Base-by-base conservation (phyloP, 2,329 filamentous ascomycete genomes). In the Knufia petricola region DNA sequence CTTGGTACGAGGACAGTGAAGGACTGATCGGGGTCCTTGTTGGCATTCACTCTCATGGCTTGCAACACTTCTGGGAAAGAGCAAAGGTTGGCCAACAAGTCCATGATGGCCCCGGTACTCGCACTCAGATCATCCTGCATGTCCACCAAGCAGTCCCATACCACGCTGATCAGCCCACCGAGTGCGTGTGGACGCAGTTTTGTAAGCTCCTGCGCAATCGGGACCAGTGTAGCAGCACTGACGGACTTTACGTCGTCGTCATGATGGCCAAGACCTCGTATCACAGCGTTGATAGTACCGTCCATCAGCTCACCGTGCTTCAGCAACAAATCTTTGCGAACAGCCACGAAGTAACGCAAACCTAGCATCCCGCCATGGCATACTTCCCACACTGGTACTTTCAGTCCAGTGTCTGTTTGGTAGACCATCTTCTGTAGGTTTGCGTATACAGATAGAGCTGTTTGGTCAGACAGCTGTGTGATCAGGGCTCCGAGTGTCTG, bases 351-450 rank as follows among this genome's bases (percentile, higher is more conserved):
- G 61, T 98, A 98, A 59, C 90, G 79, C 60, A 98, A 70, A 6
- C 92, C 92, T 40, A 96, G 89, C 92, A 98, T 98, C 53, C 92
- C 92, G 56, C 92, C 92, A 64, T 98, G 94, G 60, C 89, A 95
- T 31, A 95, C 85, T 51, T 94, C 87, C 92, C 92, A 98, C 24
- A 88, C 76, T 12, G 85, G 81, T 26, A 77, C 78, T 20, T 83
- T 80, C 20, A 89, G 70, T 31, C 81, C 78, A 19, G 92, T 70
- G 57, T 94, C 86, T 36, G 83, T 80, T 63, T 95, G 88, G 80
- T 95, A 92, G 31, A 96, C 88, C 70, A 98, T 85, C 31, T 85
- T 79, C 60, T 92, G 84, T 3, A 98, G 75, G 37, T 94, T 84
- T 39, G 75, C 77, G 64, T 96, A 96, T 32, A 94, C 85, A 47